Percentiles rank a stretch among this genome's conserved stretches.
phyloP scores from a whole-genome alignment of 257 asterid genomes.

The Jaltomata sinuosa region DNA sequence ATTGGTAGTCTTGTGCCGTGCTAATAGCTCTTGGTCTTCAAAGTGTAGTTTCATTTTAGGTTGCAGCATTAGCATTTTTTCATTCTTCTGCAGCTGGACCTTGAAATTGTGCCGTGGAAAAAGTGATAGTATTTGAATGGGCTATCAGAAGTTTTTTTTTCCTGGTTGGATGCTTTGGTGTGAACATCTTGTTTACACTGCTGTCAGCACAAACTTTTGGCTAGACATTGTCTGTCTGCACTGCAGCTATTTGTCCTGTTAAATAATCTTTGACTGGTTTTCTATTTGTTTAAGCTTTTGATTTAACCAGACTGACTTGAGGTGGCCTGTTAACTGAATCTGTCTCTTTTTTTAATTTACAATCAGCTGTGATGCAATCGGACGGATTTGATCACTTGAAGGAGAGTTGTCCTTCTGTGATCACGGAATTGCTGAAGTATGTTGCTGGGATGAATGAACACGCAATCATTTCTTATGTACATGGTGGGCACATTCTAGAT shows the following conservation, averaged over 20 bases:
- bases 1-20: neutral
- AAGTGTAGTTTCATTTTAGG: neutral
- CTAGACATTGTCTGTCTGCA: neutral
- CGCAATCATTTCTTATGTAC: neutral
- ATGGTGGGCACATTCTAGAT: slow-evolving; percentile 3
- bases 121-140: neutral
- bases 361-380: slow-evolving; percentile 14
- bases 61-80: neutral
- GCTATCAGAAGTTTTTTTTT: neutral
- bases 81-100: neutral
- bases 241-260: neutral
- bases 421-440: slow-evolving; percentile 13
- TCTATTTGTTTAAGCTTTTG: neutral
- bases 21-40: neutral
- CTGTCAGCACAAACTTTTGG: neutral
- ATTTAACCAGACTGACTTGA: slow-evolving; percentile 2
- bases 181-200: neutral
- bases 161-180: neutral
- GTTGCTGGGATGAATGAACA: slow-evolving; percentile 10
- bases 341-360: neutral
- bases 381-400: slow-evolving; percentile 18
- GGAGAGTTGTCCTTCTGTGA: slow-evolving; percentile 12
- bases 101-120: neutral
- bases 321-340: neutral
- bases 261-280: neutral